Conservation (phyloP, 345 rosid species). For the Eucalyptus pauciflora region DNA sequence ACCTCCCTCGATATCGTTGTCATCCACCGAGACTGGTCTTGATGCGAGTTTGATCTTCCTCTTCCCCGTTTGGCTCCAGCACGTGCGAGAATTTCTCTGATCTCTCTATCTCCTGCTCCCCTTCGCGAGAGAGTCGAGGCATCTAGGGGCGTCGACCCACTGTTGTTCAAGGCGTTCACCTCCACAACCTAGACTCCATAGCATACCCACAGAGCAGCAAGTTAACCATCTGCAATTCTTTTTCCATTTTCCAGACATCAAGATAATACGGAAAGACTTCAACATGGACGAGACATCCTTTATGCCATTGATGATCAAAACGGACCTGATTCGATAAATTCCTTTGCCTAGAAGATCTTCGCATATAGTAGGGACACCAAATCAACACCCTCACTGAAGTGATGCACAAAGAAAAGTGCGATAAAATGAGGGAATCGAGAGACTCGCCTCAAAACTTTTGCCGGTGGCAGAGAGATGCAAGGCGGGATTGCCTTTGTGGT, state of each 20-base stretch:
- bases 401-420: background rate
- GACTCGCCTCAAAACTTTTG: background rate
- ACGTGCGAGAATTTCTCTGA: background rate
- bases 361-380: background rate
- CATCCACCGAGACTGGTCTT: background rate
- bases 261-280: background rate
- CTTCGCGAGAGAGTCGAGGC: background rate
- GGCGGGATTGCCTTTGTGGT: background rate
- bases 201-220: background rate
- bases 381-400: background rate
- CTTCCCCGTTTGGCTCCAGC: background rate
- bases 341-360: background rate
- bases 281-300: background rate
- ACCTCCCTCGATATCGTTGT: background rate
- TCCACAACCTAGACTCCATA: background rate
- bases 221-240: background rate
- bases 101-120: too few species aligned
- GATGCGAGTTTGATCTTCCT: background rate
- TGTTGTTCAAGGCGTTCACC: background rate
- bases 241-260: too few species aligned
- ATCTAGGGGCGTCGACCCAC: background rate
- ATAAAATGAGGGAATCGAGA: background rate
- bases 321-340: too few species aligned
- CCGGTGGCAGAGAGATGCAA: accelerated
- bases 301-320: background rate